These are phyloP conservation scores for Hsuehochloa calcarea DNA, from an alignment of 176 grass and related monocot genomes.

Conservation along the genomic window DNA sequence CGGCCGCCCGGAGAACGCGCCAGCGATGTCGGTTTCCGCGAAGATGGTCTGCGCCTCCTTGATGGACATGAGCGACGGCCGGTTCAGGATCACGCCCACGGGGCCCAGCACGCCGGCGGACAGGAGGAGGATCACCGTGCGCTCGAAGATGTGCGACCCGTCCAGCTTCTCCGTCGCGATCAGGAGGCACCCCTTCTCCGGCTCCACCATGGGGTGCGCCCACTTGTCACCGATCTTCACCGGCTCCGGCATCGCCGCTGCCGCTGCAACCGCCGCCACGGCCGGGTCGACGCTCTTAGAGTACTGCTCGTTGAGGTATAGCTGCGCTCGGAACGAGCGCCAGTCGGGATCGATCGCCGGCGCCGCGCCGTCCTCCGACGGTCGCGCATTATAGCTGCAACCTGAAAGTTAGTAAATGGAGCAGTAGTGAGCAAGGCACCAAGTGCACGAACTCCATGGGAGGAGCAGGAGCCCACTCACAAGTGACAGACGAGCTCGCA, in stretches of 20 bases:
- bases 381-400: slow-evolving; percentile 46
- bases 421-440: background rate
- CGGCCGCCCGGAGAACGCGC: slow-evolving; percentile 60
- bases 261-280: background rate
- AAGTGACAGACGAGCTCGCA: background rate
- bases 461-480: background rate
- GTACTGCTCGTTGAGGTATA: slow-evolving; percentile 54
- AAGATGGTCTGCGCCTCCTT: slow-evolving; percentile 75
- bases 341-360: slow-evolving; percentile 52
- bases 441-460: background rate
- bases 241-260: background rate
- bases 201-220: slow-evolving; percentile 75
- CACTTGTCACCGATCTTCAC: slow-evolving; percentile 48
- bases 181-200: slow-evolving; percentile 82
- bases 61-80: slow-evolving; percentile 92
- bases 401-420: slow-evolving; percentile 16
- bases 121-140: slow-evolving; percentile 79
- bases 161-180: slow-evolving; percentile 85
- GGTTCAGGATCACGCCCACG: slow-evolving; percentile 89
- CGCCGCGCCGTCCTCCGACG: background rate
- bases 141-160: slow-evolving; percentile 94
- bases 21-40: slow-evolving; percentile 41
- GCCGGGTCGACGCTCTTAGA: background rate
- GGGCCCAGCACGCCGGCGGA: slow-evolving; percentile 55
- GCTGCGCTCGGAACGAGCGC: slow-evolving; percentile 70